Conservation (phyloP, 306 rosid species). For the Cyamopsis tetragonoloba region DNA sequence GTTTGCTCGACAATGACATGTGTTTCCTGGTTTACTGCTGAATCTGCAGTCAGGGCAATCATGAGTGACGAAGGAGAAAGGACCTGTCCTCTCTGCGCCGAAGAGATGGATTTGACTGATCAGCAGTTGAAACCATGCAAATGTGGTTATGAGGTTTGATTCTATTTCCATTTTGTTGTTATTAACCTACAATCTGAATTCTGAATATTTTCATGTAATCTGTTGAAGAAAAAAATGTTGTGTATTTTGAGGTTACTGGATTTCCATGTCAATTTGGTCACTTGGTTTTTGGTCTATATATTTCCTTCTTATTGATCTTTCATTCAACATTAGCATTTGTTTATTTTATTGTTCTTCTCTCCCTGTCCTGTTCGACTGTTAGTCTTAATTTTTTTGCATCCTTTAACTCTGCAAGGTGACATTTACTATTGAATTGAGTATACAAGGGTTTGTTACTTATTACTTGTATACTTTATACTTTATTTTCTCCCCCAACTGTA, state of each 20-base stretch:
- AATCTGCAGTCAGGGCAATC: conserved; percentile 42
- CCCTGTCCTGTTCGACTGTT: neutral
- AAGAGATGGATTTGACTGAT: conserved; percentile 99
- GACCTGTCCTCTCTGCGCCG: conserved; percentile 97
- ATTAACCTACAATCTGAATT: neutral
- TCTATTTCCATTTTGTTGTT: neutral
- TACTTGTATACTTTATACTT: neutral
- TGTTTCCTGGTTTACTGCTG: neutral
- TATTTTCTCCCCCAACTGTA: neutral
- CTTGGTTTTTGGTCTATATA: neutral
- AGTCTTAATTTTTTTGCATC: neutral
- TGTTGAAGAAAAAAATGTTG: neutral
- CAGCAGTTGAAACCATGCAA: conserved; percentile 97
- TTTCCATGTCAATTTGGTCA: neutral
- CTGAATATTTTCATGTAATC: neutral
- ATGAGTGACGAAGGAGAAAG: conserved; percentile 97
- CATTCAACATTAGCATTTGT: neutral
- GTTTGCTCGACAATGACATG: neutral
- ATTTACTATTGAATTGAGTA: neutral
- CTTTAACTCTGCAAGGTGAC: neutral
- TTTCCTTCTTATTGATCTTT: conserved; percentile 2
- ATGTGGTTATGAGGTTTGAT: conserved; percentile 85
- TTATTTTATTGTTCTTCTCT: neutral
- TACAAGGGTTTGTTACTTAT: neutral
- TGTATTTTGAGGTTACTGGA: neutral